These are phyloP conservation scores for Alternaria alternata DNA, from an alignment of 2,329 filamentous ascomycete species.

Conservation along the genomic window DNA sequence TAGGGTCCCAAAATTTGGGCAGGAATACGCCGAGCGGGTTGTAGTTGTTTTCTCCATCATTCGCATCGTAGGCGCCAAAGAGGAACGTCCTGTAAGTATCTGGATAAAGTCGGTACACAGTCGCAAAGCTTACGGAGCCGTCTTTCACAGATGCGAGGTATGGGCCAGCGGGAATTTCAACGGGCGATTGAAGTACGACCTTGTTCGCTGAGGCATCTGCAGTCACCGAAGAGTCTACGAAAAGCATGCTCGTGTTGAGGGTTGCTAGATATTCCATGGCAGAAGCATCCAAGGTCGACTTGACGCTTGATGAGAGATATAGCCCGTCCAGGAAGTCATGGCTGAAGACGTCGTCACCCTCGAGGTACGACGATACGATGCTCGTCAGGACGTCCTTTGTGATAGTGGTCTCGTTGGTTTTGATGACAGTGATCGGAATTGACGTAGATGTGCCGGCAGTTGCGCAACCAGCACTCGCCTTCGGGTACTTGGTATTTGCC, in stretches of 20 bases:
- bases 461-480: constrained; percentile 20
- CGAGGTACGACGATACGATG: constrained; percentile 42
- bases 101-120: constrained; percentile 42
- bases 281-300: constrained; percentile 29
- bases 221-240: constrained; percentile 22
- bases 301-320: constrained; percentile 37
- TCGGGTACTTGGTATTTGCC: constrained; percentile 46
- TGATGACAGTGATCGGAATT: constrained; percentile 42
- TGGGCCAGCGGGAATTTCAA: constrained; percentile 38
- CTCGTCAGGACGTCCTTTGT: constrained; percentile 39
- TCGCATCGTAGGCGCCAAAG: constrained; percentile 40
- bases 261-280: constrained; percentile 27
- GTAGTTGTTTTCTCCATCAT: constrained; percentile 32
- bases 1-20: constrained; percentile 38
- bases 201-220: not conserved
- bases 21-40: constrained; percentile 33
- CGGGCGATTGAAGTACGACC: constrained; percentile 4
- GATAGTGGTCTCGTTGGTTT: constrained; percentile 39
- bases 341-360: constrained; percentile 50
- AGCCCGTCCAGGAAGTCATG: constrained; percentile 48
- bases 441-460: constrained; percentile 8
- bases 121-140: constrained; percentile 27
- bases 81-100: constrained; percentile 43
- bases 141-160: constrained; percentile 31
- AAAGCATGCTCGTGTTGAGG: constrained; percentile 27